Percentiles rank a stretch among this genome's conserved stretches.
These are phyloP conservation scores for Sarocladium kiliense DNA, from an alignment of 2,329 filamentous ascomycete species.

Conservation along the genomic window DNA sequence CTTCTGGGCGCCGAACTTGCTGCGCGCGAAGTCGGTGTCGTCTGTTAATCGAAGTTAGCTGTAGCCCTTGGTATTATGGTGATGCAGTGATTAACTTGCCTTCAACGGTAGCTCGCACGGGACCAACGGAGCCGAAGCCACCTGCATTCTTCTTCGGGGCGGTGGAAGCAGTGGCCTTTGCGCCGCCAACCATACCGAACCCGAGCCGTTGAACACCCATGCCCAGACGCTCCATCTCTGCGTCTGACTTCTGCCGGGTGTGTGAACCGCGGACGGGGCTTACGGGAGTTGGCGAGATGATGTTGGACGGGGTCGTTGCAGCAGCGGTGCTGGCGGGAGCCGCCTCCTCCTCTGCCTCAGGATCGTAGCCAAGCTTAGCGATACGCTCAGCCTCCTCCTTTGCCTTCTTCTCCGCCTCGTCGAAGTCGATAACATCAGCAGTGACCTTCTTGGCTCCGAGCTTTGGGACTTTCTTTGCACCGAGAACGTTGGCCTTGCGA, in stretches of 20 bases:
- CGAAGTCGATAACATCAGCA: conserved; percentile 82
- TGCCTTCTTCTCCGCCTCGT: conserved; percentile 93
- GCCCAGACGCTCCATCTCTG: conserved; percentile 82
- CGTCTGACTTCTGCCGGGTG: conserved; percentile 57
- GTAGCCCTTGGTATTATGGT: background rate
- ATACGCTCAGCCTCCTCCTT: conserved; percentile 97
- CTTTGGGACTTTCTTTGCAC: conserved; percentile 76
- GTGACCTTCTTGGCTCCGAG: conserved; percentile 90
- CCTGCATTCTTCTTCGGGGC: conserved; percentile 70
- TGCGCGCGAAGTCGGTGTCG: conserved; percentile 78
- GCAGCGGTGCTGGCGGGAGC: conserved; percentile 24
- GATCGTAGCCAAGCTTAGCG: conserved; percentile 91
- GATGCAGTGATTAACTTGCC: conserved; percentile 43
- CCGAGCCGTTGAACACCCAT: conserved; percentile 84
- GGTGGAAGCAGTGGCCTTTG: conserved; percentile 46
- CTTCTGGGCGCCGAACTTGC: conserved; percentile 89
- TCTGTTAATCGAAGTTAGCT: conserved; percentile 33
- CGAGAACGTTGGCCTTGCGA: conserved; percentile 80
- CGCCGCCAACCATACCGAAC: conserved; percentile 76
- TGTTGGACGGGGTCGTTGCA: conserved; percentile 52
- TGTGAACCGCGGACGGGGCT: conserved; percentile 59
- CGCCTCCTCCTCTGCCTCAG: conserved; percentile 70
- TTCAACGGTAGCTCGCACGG: conserved; percentile 63
- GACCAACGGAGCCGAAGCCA: conserved; percentile 80
- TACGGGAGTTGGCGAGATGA: conserved; percentile 70